Conservation (phyloP, 2,329 filamentous ascomycete genomes). For the Tolypocladium album region DNA sequence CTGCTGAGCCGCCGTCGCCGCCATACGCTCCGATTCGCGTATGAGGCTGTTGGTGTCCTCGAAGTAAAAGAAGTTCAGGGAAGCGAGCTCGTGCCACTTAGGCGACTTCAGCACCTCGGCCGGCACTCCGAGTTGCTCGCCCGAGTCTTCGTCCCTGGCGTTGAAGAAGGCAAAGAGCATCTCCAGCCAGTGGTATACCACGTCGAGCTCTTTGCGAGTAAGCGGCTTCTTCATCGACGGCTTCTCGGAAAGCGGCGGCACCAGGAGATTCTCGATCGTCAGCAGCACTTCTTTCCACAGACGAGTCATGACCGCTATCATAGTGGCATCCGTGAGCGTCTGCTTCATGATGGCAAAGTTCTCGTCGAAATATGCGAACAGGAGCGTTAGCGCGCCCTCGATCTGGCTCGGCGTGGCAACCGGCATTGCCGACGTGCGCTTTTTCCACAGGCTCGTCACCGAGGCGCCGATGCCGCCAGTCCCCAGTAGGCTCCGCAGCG, state of each 20-base stretch:
- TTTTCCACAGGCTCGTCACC: constrained; percentile 60
- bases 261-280: constrained; percentile 80
- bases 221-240: constrained; percentile 76
- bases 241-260: constrained; percentile 92
- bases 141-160: constrained; percentile 69
- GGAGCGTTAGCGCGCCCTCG: constrained; percentile 67
- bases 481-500: constrained; percentile 63
- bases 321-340: constrained; percentile 87
- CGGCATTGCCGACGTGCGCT: constrained; percentile 42
- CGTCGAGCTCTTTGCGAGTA: constrained; percentile 78
- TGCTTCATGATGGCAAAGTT: constrained; percentile 99
- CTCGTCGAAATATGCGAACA: constrained; percentile 93
- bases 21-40: constrained; percentile 93
- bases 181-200: constrained; percentile 90
- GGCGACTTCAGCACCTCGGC: constrained; percentile 88
- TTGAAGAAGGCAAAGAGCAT: constrained; percentile 92
- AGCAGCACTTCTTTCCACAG: constrained; percentile 96
- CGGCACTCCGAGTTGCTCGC: constrained; percentile 79
- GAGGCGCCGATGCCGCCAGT: constrained; percentile 59
- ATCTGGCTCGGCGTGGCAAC: constrained; percentile 62
- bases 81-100: constrained; percentile 96
- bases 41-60: constrained; percentile 85
- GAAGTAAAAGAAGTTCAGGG: constrained; percentile 97
- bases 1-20: constrained; percentile 69
- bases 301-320: constrained; percentile 96